Evolutionary conservation across 2,329 filamentous ascomycete species (phyloP).

Genomic region (Pestalotiopsis sp.): DNA sequence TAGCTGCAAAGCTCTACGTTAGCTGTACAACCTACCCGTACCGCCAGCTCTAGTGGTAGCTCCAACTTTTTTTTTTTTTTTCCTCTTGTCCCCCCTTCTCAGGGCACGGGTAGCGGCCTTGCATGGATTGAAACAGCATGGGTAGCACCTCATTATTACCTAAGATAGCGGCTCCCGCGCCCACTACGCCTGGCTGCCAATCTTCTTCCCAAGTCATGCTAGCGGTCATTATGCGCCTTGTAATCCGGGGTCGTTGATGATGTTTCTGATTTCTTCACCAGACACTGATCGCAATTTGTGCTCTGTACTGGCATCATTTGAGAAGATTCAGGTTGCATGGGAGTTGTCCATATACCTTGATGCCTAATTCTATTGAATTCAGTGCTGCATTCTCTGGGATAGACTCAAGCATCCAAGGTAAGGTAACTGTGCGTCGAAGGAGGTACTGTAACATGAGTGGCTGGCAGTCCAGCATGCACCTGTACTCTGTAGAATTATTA

Average conservation of each 20-base stretch:
- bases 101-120: not conserved
- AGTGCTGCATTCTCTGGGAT: no score
- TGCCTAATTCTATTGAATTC: no score
- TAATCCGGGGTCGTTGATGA: not conserved
- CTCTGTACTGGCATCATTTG: no score
- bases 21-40: not conserved
- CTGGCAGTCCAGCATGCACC: not conserved
- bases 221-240: not conserved
- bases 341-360: no score
- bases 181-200: not conserved
- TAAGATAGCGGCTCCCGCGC: not conserved
- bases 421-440: no score
- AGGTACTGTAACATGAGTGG: not conserved
- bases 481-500: not conserved
- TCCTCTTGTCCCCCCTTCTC: not conserved
- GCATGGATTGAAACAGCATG: constrained; percentile 10
- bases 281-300: not conserved
- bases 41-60: not conserved
- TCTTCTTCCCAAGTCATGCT: not conserved
- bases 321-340: no score
- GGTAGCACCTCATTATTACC: not conserved
- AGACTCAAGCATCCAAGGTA: no score
- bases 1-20: not conserved
- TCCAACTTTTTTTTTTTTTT: constrained; percentile 1
- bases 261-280: not conserved